Evolutionary conservation across 495 filamentous ascomycete genomes (phyloP).

Genomic region (Lasiosphaeria miniovina): DNA sequence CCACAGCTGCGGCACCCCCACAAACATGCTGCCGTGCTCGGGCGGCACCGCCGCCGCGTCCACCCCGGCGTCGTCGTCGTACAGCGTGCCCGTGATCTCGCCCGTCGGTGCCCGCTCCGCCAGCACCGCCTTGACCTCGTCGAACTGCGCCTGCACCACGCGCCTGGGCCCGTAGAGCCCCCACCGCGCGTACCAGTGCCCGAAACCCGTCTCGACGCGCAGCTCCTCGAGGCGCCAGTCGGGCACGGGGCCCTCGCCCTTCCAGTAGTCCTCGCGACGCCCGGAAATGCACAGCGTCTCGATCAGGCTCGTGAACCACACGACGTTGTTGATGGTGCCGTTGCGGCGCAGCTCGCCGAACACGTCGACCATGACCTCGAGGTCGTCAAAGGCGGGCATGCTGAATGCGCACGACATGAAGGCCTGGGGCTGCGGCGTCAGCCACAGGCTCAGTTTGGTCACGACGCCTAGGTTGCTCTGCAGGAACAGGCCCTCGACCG

Average conservation of each 20-base stretch:
- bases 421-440: slow-evolving; percentile 46
- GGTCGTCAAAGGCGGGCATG: slow-evolving; percentile 45
- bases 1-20: slow-evolving; percentile 40
- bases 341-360: slow-evolving; percentile 39
- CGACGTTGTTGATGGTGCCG: slow-evolving; percentile 34
- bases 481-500: slow-evolving; percentile 48
- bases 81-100: slow-evolving; percentile 34
- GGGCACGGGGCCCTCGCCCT: slow-evolving; percentile 43
- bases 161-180: slow-evolving; percentile 45
- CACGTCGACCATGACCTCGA: slow-evolving; percentile 40
- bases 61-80: slow-evolving; percentile 37
- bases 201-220: slow-evolving; percentile 40
- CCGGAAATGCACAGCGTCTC: slow-evolving; percentile 49
- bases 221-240: slow-evolving; percentile 44
- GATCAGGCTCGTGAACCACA: slow-evolving; percentile 46
- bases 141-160: slow-evolving; percentile 45
- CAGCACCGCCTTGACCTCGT: slow-evolving; percentile 40
- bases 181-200: slow-evolving; percentile 47
- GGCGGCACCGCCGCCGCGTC: slow-evolving; percentile 35
- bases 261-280: slow-evolving; percentile 44
- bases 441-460: slow-evolving; percentile 47
- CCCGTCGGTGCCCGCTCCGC: slow-evolving; percentile 35
- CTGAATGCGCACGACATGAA: slow-evolving; percentile 50
- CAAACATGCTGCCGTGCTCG: slow-evolving; percentile 38
- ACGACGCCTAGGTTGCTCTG: slow-evolving; percentile 50